Conservation (phyloP, 148 eudicot species). For the Spergularia bocconei region DNA sequence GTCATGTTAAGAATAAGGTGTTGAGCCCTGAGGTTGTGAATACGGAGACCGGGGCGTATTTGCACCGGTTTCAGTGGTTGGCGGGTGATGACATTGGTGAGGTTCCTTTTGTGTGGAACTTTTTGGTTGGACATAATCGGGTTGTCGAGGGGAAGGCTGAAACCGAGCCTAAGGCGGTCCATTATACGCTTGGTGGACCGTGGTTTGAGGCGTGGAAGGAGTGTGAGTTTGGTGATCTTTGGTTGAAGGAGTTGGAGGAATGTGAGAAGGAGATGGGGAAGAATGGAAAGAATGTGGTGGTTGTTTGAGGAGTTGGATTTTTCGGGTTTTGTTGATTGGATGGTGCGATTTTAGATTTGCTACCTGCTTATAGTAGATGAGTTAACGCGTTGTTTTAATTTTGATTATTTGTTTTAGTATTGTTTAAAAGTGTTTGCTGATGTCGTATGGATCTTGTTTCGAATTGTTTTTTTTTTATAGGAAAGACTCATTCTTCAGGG, state of each 20-base stretch:
- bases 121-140: slow-evolving; percentile 82
- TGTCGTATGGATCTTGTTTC: too few species aligned
- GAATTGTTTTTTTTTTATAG: too few species aligned
- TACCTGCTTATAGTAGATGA: too few species aligned
- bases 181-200: slow-evolving; percentile 90
- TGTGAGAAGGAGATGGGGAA: slow-evolving; percentile 15
- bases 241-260: slow-evolving; percentile 47
- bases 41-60: slow-evolving; percentile 58
- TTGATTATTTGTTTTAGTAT: too few species aligned
- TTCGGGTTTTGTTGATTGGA: too few species aligned
- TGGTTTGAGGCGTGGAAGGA: slow-evolving; percentile 95
- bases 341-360: too few species aligned
- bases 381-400: too few species aligned
- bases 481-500: too few species aligned
- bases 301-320: neutral
- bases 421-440: too few species aligned
- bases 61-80: slow-evolving; percentile 92
- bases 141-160: slow-evolving; percentile 52
- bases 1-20: slow-evolving; percentile 63
- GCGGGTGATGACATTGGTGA: slow-evolving; percentile 80
- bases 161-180: slow-evolving; percentile 74
- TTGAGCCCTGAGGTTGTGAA: slow-evolving; percentile 76
- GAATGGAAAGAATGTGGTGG: slow-evolving; percentile 1
- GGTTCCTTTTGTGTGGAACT: slow-evolving; percentile 85
- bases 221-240: slow-evolving; percentile 81